Evolutionary conservation across 2,329 filamentous ascomycete genomes (phyloP).

Genomic region (Xylariaceae sp.): DNA sequence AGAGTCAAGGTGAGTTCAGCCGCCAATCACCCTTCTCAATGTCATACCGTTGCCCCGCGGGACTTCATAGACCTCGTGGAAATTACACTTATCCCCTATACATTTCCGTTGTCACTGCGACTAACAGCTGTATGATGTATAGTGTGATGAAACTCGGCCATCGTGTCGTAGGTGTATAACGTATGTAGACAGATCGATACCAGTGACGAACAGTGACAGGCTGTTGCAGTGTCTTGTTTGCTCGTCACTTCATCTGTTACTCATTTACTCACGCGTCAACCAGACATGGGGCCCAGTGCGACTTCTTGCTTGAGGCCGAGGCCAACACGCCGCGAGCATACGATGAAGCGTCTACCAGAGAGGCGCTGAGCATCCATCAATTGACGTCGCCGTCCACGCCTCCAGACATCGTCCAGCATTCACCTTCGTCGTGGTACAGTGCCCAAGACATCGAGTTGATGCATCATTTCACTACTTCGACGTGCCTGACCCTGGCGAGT

Average conservation of each 20-base stretch:
- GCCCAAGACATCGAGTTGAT: conserved; percentile 49
- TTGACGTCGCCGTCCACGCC: conserved; percentile 15
- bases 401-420: conserved; percentile 7
- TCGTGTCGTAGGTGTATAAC: conserved; percentile 27
- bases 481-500: conserved; percentile 44
- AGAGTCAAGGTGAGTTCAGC: conserved; percentile 23
- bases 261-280: not conserved
- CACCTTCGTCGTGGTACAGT: conserved; percentile 21
- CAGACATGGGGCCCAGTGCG: conserved; percentile 24
- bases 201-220: not conserved
- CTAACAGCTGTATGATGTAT: conserved; percentile 1
- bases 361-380: conserved; percentile 17
- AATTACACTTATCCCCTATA: too few relatives aligned
- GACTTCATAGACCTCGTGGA: not conserved
- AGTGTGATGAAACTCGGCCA: conserved; percentile 27
- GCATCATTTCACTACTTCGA: conserved; percentile 51
- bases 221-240: not conserved
- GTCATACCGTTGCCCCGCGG: not conserved
- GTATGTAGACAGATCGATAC: conserved; percentile 11
- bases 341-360: conserved; percentile 4
- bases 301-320: conserved; percentile 16
- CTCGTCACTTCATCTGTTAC: not conserved
- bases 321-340: conserved; percentile 3
- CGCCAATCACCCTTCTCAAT: not conserved
- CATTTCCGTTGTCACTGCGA: not conserved